Evolutionary conservation across 1,284 basidiomycete genomes (phyloP).

Genomic region (Malassezia sympodialis): DNA sequence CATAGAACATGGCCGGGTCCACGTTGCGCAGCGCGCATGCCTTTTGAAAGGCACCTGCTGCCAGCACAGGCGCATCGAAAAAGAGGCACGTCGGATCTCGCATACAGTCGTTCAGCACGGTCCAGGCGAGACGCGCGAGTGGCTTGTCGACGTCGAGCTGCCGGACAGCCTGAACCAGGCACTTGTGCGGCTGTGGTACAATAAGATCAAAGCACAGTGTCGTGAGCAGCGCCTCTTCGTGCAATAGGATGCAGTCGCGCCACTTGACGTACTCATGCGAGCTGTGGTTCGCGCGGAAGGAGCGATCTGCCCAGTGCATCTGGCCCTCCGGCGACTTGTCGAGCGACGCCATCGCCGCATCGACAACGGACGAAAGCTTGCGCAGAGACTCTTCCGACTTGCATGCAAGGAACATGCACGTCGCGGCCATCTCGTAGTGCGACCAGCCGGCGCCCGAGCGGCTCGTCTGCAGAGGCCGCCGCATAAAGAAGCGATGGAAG

Average conservation of each 20-base stretch:
- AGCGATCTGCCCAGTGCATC: constrained; percentile 34
- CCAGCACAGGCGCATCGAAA: constrained; percentile 40
- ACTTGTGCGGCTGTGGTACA: constrained; percentile 64
- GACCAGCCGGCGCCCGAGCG: constrained; percentile 57
- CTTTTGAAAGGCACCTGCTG: constrained; percentile 34
- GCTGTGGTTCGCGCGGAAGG: constrained; percentile 22
- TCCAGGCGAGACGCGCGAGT: constrained; percentile 30
- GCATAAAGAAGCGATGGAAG: constrained; percentile 91
- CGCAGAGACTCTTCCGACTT: constrained; percentile 81
- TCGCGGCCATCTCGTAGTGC: constrained; percentile 63
- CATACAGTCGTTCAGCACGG: constrained; percentile 31
- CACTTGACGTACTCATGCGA: constrained; percentile 51
- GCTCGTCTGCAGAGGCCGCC: constrained; percentile 55
- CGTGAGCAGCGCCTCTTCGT: constrained; percentile 74
- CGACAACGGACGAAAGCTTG: constrained; percentile 72
- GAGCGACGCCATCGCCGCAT: constrained; percentile 62
- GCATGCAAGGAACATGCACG: constrained; percentile 79
- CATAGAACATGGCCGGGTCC: constrained; percentile 23
- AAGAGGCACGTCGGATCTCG: constrained; percentile 32
- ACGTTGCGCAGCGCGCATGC: constrained; percentile 25
- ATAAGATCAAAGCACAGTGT: constrained; percentile 84
- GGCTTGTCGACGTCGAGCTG: constrained; percentile 23
- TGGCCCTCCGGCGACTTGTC: constrained; percentile 52
- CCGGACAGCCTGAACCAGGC: constrained; percentile 32
- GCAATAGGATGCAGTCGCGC: constrained; percentile 62